Base-by-base conservation (phyloP, 352 stramenopile species). In the Pythium coloratum region DNA sequence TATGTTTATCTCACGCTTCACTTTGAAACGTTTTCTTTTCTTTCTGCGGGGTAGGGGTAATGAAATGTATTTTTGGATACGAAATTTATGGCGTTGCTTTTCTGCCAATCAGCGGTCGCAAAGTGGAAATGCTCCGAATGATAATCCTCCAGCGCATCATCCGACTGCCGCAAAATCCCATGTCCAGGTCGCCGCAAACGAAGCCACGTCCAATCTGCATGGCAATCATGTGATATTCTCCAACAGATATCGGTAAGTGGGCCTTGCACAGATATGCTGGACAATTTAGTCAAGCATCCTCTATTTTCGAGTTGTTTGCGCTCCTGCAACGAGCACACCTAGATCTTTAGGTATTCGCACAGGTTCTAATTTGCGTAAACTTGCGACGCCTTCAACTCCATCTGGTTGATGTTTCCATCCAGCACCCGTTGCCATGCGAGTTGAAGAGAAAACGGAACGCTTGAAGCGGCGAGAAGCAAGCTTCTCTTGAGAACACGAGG, bases 21-120 rank as follows among this genome's bases (percentile, higher is more conserved):
- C 26, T n/a, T 26, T 38, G 55, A 62, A 72, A 46, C 33, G 51
- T 58, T 66, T 71, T 71, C 59, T 67, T 67, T 72, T 68, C 66
- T 68, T 72, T 58, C 60, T 16, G 18, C 56, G 66, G 66, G 66
- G 28, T 72, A 72, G 66, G 66, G 55, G n/a, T 64, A 18, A 16
- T 33, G 44, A 54, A 67, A 55, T 24, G 9, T 67, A 64, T 61
- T 67, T 67, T 60, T 55, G 24, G 42, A 38, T 16, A 0, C 34
- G 65, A 49, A 58, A 70, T 44, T 44, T 51, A 57, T 34, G 34
- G 32, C 10, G 63, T 44, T 13, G 4, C 46, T 26, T 53, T 53
- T 53, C 4, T 53, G 14, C 66, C 66, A 72, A 72, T 72, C 59
- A 58, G 47, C 49, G 20, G 1, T 0, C 26, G 47, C 20, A 6